These are phyloP conservation scores for Arabidopsis lyrata DNA, from an alignment of 441 rosid genomes.

Conservation along the genomic window DNA sequence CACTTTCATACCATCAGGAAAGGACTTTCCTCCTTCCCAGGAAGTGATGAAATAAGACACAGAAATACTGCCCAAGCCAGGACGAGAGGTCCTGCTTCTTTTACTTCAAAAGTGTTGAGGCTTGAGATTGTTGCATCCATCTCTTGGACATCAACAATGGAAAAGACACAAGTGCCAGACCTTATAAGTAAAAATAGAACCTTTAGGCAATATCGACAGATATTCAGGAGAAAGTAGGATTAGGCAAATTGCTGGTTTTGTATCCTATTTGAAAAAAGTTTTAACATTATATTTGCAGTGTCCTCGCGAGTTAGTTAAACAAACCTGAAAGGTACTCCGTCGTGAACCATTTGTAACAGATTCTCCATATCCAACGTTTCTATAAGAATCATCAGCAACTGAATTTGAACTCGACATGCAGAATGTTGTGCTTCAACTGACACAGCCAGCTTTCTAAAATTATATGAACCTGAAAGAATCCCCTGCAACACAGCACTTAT, in stretches of 20 bases:
- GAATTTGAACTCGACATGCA: constrained; percentile 73
- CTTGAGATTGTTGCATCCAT: constrained; percentile 87
- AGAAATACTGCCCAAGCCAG: constrained; percentile 97
- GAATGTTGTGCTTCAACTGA: constrained; percentile 74
- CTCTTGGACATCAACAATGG: constrained; percentile 80
- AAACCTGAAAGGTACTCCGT: constrained; percentile 87
- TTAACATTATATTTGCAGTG: neutral
- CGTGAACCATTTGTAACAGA: constrained; percentile 93
- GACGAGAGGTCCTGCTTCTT: constrained; percentile 82
- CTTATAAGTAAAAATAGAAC: constrained; percentile 55
- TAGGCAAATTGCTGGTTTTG: constrained; percentile 2
- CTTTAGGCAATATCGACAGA: constrained; percentile 25
- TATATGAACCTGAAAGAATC: constrained; percentile 70
- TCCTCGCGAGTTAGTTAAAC: constrained; percentile 31
- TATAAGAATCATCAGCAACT: constrained; percentile 80
- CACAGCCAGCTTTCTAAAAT: constrained; percentile 72
- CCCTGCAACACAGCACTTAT: constrained; percentile 59
- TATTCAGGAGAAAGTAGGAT: constrained; percentile 21
- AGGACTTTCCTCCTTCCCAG: constrained; percentile 70
- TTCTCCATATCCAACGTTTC: constrained; percentile 86
- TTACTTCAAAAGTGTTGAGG: constrained; percentile 66
- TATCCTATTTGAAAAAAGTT: constrained; percentile 16
- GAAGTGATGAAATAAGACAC: constrained; percentile 86
- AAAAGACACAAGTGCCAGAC: constrained; percentile 67
- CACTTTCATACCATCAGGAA: constrained; percentile 63